These are phyloP conservation scores for Xylaria sp. DNA, from an alignment of 495 filamentous ascomycete genomes.

Conservation along the genomic window DNA sequence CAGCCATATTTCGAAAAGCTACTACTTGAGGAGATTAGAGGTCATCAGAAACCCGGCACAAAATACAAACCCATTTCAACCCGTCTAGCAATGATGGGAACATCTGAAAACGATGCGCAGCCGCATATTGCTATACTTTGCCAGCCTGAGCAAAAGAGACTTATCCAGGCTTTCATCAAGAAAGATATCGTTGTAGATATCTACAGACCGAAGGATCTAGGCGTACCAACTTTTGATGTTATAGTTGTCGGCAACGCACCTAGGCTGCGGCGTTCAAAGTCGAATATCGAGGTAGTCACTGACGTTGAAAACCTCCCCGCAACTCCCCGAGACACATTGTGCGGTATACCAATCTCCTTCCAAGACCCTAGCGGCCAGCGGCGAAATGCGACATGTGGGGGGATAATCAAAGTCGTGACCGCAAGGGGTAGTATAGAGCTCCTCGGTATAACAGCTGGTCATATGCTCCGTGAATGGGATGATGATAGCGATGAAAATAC, in stretches of 20 bases:
- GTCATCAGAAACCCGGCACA: conserved; percentile 2
- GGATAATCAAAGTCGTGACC: background rate
- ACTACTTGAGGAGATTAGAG: background rate
- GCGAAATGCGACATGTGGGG: background rate
- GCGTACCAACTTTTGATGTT: background rate
- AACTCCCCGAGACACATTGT: background rate
- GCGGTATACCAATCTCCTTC: background rate
- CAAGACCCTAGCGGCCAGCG: background rate
- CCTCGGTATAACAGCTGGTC: background rate
- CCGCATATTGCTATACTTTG: background rate
- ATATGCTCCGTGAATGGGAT: background rate
- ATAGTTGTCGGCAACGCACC: background rate
- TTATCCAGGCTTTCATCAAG: background rate
- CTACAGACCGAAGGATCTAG: background rate
- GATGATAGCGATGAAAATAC: background rate
- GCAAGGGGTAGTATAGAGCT: background rate
- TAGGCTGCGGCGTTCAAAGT: background rate
- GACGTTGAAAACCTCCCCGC: background rate
- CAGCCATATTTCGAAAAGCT: background rate
- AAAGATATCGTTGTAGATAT: background rate
- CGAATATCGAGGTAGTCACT: background rate
- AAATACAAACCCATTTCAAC: background rate
- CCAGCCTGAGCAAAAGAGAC: background rate
- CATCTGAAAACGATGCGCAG: background rate
- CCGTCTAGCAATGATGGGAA: background rate